Conservation (phyloP, 495 filamentous ascomycete genomes). For the Pseudoneurospora amorphoporcata region DNA sequence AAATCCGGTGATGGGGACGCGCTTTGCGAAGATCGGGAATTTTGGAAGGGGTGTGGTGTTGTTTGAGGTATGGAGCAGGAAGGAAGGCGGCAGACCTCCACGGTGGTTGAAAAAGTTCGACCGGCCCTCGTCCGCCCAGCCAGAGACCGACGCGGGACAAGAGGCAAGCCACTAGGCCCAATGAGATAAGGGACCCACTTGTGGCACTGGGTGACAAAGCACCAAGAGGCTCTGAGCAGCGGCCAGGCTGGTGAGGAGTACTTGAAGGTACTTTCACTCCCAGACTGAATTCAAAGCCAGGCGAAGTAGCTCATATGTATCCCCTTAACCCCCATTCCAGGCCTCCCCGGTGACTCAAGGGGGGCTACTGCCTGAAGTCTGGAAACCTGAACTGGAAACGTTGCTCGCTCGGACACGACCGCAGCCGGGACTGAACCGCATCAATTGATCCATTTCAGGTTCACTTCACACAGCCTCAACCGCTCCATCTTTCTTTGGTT, state of each 20-base stretch:
- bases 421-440: not conserved
- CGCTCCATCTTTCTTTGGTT: not conserved
- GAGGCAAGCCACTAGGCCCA: not conserved
- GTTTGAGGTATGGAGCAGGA: conserved; percentile 21
- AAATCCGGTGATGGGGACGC: conserved; percentile 24
- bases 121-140: not conserved
- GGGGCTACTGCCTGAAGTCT: not conserved
- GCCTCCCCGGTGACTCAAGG: not conserved
- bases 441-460: not conserved
- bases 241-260: not conserved
- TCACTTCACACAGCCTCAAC: not conserved
- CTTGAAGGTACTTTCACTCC: not conserved
- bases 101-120: conserved; percentile 26
- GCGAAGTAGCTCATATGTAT: not conserved
- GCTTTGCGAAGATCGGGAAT: conserved; percentile 25
- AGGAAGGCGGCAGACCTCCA: conserved; percentile 15
- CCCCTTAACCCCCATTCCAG: not conserved
- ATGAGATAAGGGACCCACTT: not conserved
- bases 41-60: conserved; percentile 6
- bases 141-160: not conserved
- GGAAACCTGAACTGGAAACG: not conserved
- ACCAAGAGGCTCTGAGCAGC: not conserved
- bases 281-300: not conserved
- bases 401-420: not conserved
- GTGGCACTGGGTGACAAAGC: not conserved